Base-by-base conservation (phyloP, 2,329 filamentous ascomycete species). In the Gnomoniopsis smithogilvyi region DNA sequence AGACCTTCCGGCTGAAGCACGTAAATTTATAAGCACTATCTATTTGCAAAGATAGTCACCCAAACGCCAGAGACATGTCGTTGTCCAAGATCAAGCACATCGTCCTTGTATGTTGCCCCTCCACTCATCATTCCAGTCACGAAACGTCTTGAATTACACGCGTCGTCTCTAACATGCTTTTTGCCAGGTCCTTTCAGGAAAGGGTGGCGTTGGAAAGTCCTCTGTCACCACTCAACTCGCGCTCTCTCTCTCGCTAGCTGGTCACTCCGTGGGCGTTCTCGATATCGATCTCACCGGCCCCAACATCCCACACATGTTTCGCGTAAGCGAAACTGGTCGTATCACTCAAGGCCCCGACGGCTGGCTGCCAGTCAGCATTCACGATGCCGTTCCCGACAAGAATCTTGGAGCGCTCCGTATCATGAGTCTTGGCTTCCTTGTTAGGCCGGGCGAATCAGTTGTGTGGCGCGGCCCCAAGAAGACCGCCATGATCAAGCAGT, bases 391-490 rank as follows among this genome's bases (percentile, higher is more conserved):
- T 64, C 68, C 76, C 3, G 68, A 73, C 6, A 69, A 72, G 30
- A 80, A 79, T 2, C 75, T 86, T 24, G 90, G 90, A 1, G 78
- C 86, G 36, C 79, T 94, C 11, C 83, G 86, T 62, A 95, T 92
- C 72, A 97, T 98, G 90, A 96, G 92, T 57, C 80, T 99, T 1
- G 95, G 93, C 2, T 98, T 99, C 68, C 82, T 99, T 7, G 82
- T 99, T 6, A 85, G 87, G 62, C 81, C 94, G 66, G 91, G 90
- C 63, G 92, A 97, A 67, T 94, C 95, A 0, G 93, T 99, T 0
- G 95, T 99, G 43, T 99, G 95, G 95, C 86, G 95, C 55, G 95
- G 95, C 0, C 95, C 95, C 2, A 99, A 99, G 76, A 99, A 99
- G 78, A 99, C 95, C 4, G 95, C 95, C 53, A 99, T 99, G 95